Evolutionary conservation across 257 asterid genomes (phyloP).

Genomic region (Scutellaria barbata): DNA sequence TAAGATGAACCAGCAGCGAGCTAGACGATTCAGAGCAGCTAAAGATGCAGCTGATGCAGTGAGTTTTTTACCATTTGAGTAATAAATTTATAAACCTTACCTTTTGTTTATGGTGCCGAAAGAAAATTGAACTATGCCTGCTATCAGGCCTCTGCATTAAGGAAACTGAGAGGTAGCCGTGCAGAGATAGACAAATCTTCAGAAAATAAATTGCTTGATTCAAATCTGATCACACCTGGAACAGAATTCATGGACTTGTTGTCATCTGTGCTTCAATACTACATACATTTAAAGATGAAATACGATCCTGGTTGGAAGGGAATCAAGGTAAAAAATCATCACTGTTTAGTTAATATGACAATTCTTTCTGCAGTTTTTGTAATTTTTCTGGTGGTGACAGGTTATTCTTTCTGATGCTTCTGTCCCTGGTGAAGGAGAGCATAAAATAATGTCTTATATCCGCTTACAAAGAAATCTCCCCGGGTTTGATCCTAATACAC

Average conservation of each 20-base stretch:
- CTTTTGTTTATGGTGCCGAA: conserved; percentile 3
- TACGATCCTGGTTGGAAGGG: conserved; percentile 64
- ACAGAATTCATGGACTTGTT: conserved; percentile 67
- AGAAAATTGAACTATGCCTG: conserved; percentile 26
- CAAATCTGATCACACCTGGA: conserved; percentile 79
- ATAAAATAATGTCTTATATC: conserved; percentile 73
- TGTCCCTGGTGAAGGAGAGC: conserved; percentile 91
- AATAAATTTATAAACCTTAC: neutral
- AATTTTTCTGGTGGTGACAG: conserved; percentile 40
- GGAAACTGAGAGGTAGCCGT: conserved; percentile 17
- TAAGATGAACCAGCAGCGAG: conserved; percentile 94
- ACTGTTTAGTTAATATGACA: conserved; percentile 15
- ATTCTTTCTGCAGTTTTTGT: conserved; percentile 23
- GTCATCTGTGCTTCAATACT: conserved; percentile 61
- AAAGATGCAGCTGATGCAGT: conserved; percentile 94
- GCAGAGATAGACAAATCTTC: conserved; percentile 24
- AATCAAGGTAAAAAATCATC: conserved; percentile 51
- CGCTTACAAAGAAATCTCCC: conserved; percentile 79
- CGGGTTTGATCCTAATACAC: conserved; percentile 75
- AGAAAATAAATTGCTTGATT: conserved; percentile 49
- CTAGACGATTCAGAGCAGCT: conserved; percentile 96
- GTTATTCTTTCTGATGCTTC: conserved; percentile 79
- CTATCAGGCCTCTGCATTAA: conserved; percentile 44
- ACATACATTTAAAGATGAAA: conserved; percentile 54
- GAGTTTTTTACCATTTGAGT: conserved; percentile 31